These are phyloP conservation scores for Sextonia rubra DNA, from an alignment of 164 flowering plant species.

Conservation along the genomic window DNA sequence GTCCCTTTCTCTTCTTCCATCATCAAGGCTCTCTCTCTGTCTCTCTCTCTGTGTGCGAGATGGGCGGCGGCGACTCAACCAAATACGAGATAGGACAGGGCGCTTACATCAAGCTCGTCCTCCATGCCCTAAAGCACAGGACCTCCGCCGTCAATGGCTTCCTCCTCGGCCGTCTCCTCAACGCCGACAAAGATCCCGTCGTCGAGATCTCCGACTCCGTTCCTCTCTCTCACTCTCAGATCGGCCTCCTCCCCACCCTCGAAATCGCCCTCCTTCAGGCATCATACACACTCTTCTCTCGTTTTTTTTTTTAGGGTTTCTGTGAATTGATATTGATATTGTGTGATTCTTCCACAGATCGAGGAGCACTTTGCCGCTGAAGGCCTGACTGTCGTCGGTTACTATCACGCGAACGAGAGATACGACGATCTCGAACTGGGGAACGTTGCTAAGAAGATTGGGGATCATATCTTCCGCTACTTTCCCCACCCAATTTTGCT, in stretches of 20 bases:
- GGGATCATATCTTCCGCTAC: slow-evolving; percentile 75
- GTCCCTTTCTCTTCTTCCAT: not conserved
- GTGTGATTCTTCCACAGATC: slow-evolving; percentile 36
- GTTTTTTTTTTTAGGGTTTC: slow-evolving; percentile 7
- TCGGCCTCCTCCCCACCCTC: slow-evolving; percentile 80
- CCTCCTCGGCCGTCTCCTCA: slow-evolving; percentile 62
- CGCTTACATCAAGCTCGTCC: slow-evolving; percentile 83
- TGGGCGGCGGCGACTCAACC: slow-evolving; percentile 46
- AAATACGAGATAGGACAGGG: slow-evolving; percentile 69
- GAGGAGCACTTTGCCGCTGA: slow-evolving; percentile 68
- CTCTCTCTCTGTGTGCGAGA: slow-evolving; percentile 4
- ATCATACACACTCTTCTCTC: not conserved
- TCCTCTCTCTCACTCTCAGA: slow-evolving; percentile 87
- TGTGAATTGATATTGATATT: not conserved
- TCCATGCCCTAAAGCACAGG: slow-evolving; percentile 79
- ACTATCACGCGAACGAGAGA: slow-evolving; percentile 93
- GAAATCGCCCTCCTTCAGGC: slow-evolving; percentile 91
- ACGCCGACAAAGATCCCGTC: slow-evolving; percentile 8
- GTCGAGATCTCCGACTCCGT: slow-evolving; percentile 81
- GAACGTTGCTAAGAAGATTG: slow-evolving; percentile 76
- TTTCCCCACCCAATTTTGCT: slow-evolving; percentile 81
- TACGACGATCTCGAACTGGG: slow-evolving; percentile 70
- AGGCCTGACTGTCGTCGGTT: slow-evolving; percentile 79
- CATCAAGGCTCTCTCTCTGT: not conserved
- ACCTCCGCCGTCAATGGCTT: slow-evolving; percentile 78